phyloP scores from a whole-genome alignment of 805 yeast genomes.

The Candida boleticola region DNA sequence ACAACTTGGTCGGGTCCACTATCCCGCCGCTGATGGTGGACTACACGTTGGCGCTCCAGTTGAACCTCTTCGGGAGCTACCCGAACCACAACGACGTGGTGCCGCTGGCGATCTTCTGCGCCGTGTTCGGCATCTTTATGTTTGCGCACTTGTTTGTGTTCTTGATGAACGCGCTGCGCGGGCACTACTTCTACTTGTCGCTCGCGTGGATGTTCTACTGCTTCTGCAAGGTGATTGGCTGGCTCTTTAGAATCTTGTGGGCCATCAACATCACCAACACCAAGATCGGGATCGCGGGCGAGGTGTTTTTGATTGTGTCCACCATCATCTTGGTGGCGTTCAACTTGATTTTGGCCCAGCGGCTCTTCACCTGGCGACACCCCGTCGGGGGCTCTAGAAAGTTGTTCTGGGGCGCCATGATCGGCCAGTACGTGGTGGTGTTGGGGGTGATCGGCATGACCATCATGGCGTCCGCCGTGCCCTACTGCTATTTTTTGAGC shows the following conservation, averaged over 20 bases:
- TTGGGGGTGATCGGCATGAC: constrained; percentile 64
- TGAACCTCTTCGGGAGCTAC: constrained; percentile 60
- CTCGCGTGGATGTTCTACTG: constrained; percentile 55
- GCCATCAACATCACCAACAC: constrained; percentile 46
- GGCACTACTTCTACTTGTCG: constrained; percentile 59
- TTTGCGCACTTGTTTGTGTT: constrained; percentile 50
- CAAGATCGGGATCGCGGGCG: constrained; percentile 53
- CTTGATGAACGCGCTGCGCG: constrained; percentile 46
- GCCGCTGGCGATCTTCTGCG: constrained; percentile 59
- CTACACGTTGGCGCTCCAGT: constrained; percentile 39
- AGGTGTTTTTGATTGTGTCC: constrained; percentile 56
- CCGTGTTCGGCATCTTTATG: constrained; percentile 47
- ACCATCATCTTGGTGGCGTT: constrained; percentile 57
- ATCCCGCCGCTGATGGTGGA: constrained; percentile 42
- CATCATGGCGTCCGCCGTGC: constrained; percentile 58
- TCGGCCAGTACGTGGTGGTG: constrained; percentile 51
- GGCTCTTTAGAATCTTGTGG: constrained; percentile 59
- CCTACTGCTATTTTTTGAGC: constrained; percentile 55
- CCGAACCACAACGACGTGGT: constrained; percentile 53
- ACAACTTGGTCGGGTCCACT: constrained; percentile 26
- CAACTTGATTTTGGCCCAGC: constrained; percentile 65
- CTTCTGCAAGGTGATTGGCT: constrained; percentile 55
- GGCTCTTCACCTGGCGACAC: constrained; percentile 75
- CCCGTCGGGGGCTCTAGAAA: constrained; percentile 62
- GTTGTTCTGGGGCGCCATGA: constrained; percentile 51